Evolutionary conservation across 805 yeast genomes (phyloP).

Genomic region (Candida andamanensis): DNA sequence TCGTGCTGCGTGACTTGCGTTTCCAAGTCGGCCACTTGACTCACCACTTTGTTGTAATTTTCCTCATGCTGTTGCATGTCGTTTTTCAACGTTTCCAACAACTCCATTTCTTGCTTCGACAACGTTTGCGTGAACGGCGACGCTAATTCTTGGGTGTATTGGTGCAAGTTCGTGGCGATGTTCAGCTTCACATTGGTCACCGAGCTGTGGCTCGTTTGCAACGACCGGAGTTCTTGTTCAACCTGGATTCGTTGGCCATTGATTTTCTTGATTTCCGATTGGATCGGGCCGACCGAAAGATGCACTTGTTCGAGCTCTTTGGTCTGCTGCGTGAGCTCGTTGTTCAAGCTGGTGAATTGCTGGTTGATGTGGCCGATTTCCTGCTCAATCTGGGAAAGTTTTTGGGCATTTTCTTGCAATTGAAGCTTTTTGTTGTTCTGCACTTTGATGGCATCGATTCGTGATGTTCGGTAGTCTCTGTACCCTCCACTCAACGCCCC

Average conservation of each 20-base stretch:
- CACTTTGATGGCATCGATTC: constrained; percentile 63
- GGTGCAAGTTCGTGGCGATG: constrained; percentile 33
- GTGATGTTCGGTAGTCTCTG: constrained; percentile 59
- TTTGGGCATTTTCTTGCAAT: constrained; percentile 24
- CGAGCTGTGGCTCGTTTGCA: constrained; percentile 31
- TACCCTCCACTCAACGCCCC: constrained; percentile 91
- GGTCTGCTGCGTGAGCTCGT: constrained; percentile 31
- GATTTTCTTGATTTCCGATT: constrained; percentile 38
- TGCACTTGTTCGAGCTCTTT: constrained; percentile 41
- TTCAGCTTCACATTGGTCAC: constrained; percentile 28
- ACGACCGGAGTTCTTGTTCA: constrained; percentile 39
- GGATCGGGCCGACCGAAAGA: constrained; percentile 38
- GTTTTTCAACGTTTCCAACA: constrained; percentile 29
- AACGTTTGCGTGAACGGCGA: constrained; percentile 53
- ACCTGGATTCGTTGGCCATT: constrained; percentile 36
- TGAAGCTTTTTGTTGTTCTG: constrained; percentile 51
- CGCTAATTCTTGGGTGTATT: constrained; percentile 44
- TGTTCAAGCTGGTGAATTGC: constrained; percentile 46
- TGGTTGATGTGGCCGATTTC: constrained; percentile 44
- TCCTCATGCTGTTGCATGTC: constrained; percentile 35
- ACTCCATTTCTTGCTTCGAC: constrained; percentile 42
- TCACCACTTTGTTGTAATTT: constrained; percentile 36
- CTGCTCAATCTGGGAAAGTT: constrained; percentile 32
- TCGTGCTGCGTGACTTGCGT: constrained; percentile 42
- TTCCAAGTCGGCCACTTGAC: constrained; percentile 40